Conservation (phyloP, 371 early-diverging fungal genomes). For the Vittaforma corneae region DNA sequence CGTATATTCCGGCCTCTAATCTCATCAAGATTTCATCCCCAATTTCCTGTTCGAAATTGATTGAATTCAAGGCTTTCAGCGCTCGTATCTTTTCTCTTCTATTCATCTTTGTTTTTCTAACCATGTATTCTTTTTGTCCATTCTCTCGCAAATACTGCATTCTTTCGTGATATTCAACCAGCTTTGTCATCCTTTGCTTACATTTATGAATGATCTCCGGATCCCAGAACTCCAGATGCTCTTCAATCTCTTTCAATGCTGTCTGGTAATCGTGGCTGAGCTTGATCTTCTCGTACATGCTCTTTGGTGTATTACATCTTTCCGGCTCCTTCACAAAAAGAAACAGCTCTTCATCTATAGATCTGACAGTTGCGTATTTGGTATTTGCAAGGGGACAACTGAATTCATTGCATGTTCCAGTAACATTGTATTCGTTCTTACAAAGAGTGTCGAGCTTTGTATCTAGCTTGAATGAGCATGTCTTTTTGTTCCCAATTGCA, state of each 20-base stretch:
- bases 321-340: conserved; percentile 80
- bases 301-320: conserved; percentile 79
- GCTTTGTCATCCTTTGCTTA: conserved; percentile 89
- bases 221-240: conserved; percentile 80
- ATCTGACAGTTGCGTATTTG: conserved; percentile 91
- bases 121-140: conserved; percentile 60
- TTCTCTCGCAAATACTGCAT: conserved; percentile 77
- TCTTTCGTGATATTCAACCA: conserved; percentile 83
- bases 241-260: conserved; percentile 81
- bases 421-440: conserved; percentile 89
- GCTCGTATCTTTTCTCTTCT: conserved; percentile 77
- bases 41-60: conserved; percentile 80
- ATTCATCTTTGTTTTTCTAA: conserved; percentile 80
- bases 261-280: conserved; percentile 78
- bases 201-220: conserved; percentile 79
- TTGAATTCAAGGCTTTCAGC: conserved; percentile 77
- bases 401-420: conserved; percentile 85
- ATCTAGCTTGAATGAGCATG: conserved; percentile 59
- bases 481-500: conserved; percentile 49
- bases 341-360: conserved; percentile 64
- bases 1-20: conserved; percentile 72
- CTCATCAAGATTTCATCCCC: conserved; percentile 89
- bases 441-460: conserved; percentile 73
- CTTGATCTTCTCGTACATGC: conserved; percentile 83
- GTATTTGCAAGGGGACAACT: conserved; percentile 94